These are phyloP conservation scores for Trametes versicolor DNA, from an alignment of 1,284 basidiomycete genomes.

Conservation along the genomic window DNA sequence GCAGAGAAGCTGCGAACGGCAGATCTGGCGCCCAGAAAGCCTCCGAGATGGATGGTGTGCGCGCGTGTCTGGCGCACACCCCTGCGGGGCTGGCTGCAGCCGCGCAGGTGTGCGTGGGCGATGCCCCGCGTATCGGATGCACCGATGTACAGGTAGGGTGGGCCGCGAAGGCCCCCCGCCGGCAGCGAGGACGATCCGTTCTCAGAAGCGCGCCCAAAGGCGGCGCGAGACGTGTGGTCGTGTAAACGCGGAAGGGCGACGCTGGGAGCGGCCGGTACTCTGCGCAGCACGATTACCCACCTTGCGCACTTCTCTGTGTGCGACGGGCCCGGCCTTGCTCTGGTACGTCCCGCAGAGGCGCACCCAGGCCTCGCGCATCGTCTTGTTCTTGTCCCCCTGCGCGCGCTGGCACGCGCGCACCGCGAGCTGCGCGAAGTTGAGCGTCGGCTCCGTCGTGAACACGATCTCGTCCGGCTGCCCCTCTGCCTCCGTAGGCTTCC, in stretches of 20 bases:
- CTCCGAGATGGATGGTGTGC: conserved; percentile 9
- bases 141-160: conserved; percentile 11
- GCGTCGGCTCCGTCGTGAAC: conserved; percentile 74
- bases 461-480: conserved; percentile 68
- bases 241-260: conserved; percentile 27
- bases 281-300: conserved; percentile 54
- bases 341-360: conserved; percentile 85
- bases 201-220: conserved; percentile 24
- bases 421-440: conserved; percentile 92
- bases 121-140: conserved; percentile 25
- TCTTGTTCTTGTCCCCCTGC: conserved; percentile 77
- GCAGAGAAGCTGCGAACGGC: conserved; percentile 15
- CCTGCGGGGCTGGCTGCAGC: conserved; percentile 12
- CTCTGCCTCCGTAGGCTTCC: conserved; percentile 44
- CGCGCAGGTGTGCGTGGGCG: conserved; percentile 14
- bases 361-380: conserved; percentile 83
- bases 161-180: not conserved
- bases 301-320: conserved; percentile 76
- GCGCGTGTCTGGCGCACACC: not conserved
- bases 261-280: conserved; percentile 17
- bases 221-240: conserved; percentile 20
- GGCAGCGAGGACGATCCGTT: conserved; percentile 24
- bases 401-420: conserved; percentile 86
- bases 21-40: conserved; percentile 9
- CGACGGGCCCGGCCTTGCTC: conserved; percentile 68